Percentiles rank a stretch among this genome's conserved stretches.
phyloP scores from a whole-genome alignment of 768 basidiomycete species.

The Naganishia kalamii region DNA sequence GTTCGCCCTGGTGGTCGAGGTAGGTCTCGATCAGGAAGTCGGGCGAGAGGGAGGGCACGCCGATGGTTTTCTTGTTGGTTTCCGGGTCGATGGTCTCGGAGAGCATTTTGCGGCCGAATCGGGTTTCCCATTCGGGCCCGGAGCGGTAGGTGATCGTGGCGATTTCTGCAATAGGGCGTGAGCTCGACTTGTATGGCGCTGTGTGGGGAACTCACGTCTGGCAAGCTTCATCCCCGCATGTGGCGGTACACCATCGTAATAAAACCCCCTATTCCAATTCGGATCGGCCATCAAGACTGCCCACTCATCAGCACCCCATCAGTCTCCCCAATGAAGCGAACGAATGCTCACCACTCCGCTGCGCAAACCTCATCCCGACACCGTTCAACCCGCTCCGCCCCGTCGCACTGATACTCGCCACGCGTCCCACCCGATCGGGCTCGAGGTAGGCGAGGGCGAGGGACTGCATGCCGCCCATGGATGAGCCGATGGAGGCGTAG shows the following conservation, averaged over 20 bases:
- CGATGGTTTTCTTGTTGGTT: constrained; percentile 28
- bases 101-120: constrained; percentile 68
- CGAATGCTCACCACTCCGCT: constrained; percentile 72
- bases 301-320: background rate
- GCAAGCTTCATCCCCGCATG: constrained; percentile 99
- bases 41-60: constrained; percentile 73
- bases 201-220: constrained; percentile 59
- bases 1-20: constrained; percentile 92
- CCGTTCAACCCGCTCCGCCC: constrained; percentile 85
- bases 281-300: constrained; percentile 99
- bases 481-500: constrained; percentile 87
- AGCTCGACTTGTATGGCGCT: background rate
- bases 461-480: constrained; percentile 98
- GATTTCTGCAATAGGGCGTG: constrained; percentile 64
- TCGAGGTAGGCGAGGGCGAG: constrained; percentile 88
- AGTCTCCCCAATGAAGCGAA: background rate
- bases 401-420: constrained; percentile 91
- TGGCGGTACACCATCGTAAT: constrained; percentile 89
- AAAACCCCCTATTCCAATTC: constrained; percentile 98
- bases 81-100: constrained; percentile 33
- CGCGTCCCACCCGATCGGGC: constrained; percentile 78
- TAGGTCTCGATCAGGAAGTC: constrained; percentile 99
- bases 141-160: constrained; percentile 99
- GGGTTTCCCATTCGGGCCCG: constrained; percentile 96
- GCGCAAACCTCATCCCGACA: constrained; percentile 92